phyloP scores from a whole-genome alignment of 306 rosid genomes.

The Medicago lupulina region DNA sequence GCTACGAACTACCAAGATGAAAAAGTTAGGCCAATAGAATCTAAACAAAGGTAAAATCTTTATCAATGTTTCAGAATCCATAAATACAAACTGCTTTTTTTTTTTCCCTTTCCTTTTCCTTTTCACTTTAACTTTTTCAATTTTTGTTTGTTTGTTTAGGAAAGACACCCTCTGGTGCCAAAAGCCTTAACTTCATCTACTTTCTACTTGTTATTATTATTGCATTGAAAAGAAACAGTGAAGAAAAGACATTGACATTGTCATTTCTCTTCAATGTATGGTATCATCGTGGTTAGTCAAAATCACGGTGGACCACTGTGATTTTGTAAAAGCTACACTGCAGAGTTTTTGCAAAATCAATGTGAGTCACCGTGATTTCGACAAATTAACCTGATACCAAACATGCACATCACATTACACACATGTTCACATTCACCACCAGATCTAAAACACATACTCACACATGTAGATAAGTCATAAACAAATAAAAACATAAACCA shows the following conservation, averaged over 20 bases:
- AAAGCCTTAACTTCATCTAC: slow-evolving; percentile 35
- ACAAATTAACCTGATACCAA: neutral
- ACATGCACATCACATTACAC: neutral
- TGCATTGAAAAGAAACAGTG: slow-evolving; percentile 39
- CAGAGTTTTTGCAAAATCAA: too few relatives aligned
- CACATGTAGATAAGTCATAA: slow-evolving; percentile 35
- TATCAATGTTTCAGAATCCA: slow-evolving; percentile 38
- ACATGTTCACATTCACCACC: slow-evolving; percentile 35
- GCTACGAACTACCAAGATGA: slow-evolving; percentile 46
- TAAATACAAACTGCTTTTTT: slow-evolving; percentile 48
- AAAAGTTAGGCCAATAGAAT: slow-evolving; percentile 9
- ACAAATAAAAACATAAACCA: slow-evolving; percentile 17
- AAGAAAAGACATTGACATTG: slow-evolving; percentile 39
- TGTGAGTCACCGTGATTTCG: too few relatives aligned
- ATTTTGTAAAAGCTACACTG: too few relatives aligned
- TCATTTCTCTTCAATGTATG: neutral
- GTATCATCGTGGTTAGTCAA: too few relatives aligned
- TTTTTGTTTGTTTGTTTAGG: slow-evolving; percentile 35
- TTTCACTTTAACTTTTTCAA: slow-evolving; percentile 38
- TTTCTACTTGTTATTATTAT: slow-evolving; percentile 25
- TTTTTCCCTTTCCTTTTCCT: slow-evolving; percentile 11
- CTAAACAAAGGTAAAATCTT: slow-evolving; percentile 4
- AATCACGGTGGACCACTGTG: too few relatives aligned
- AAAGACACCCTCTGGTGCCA: slow-evolving; percentile 15
- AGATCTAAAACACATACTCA: slow-evolving; percentile 49